Percentiles rank a stretch among this genome's conserved stretches.
These are phyloP conservation scores for Calendula officinalis DNA, from an alignment of 129 eudicot genomes.

Conservation along the genomic window DNA sequence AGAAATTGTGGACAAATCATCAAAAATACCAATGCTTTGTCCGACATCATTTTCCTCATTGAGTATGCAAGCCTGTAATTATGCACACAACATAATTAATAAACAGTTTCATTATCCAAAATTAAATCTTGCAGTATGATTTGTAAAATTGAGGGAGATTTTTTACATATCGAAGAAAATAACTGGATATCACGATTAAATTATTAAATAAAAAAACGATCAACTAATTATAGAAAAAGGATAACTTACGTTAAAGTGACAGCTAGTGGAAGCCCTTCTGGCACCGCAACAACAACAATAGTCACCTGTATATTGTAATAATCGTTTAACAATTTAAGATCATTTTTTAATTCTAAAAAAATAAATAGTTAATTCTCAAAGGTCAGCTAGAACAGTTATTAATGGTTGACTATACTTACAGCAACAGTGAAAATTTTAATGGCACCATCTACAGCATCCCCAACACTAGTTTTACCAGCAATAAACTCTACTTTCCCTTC, in stretches of 20 bases:
- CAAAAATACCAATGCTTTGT: conserved; percentile 87
- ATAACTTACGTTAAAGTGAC: conserved; percentile 88
- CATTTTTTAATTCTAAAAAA: background rate
- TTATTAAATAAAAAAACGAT: background rate
- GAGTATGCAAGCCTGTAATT: conserved; percentile 92
- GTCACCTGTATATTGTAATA: conserved; percentile 55
- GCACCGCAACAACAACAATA: conserved; percentile 98
- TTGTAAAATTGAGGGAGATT: background rate
- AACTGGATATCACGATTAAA: background rate
- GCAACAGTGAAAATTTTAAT: conserved; percentile 91
- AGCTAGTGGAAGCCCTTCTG: conserved; percentile 99
- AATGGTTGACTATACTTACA: conserved; percentile 39
- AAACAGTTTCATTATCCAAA: background rate
- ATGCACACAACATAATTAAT: conserved; percentile 8
- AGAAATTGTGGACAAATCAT: conserved; percentile 4
- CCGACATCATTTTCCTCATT: conserved; percentile 98
- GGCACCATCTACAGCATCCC: conserved; percentile 77
- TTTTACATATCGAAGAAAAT: background rate
- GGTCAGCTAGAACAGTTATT: background rate
- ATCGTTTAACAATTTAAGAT: conserved; percentile 15
- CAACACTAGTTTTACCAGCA: conserved; percentile 59
- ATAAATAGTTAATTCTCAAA: background rate
- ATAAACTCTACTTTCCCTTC: conserved; percentile 43
- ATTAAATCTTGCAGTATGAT: background rate
- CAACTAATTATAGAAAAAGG: background rate